These are phyloP conservation scores for Paramecium primaurelia DNA, from an alignment of 73 alveolate species.

Conservation along the genomic window DNA sequence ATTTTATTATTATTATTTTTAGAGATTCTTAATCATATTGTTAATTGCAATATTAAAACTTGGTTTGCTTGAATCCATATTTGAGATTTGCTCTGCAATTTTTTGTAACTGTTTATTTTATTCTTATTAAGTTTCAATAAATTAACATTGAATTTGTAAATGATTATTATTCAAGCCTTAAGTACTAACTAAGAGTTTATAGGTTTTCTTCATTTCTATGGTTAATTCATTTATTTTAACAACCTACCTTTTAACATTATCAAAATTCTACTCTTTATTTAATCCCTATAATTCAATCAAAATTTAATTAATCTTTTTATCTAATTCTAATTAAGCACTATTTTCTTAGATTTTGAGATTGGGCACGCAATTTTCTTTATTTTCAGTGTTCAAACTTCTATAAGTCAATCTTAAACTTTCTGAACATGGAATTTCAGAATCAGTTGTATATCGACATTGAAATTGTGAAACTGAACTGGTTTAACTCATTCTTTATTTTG, in stretches of 20 bases:
- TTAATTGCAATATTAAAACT: background rate
- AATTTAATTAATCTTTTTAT: background rate
- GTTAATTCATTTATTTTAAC: background rate
- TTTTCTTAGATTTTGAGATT: background rate
- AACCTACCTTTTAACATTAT: background rate
- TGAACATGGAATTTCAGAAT: conserved; percentile 5
- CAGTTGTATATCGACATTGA: background rate
- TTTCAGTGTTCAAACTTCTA: background rate
- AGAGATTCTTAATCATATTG: background rate
- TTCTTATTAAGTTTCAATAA: background rate
- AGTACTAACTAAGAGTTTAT: background rate
- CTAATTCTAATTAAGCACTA: background rate
- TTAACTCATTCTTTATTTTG: background rate
- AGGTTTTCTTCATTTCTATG: background rate
- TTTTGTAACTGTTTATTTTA: background rate
- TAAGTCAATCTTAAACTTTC: conserved; percentile 13
- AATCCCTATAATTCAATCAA: background rate
- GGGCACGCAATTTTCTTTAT: background rate
- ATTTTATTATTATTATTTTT: background rate
- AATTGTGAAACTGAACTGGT: conserved; percentile 23
- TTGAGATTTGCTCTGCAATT: background rate
- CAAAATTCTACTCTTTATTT: background rate
- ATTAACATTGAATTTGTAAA: background rate
- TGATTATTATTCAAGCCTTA: background rate
- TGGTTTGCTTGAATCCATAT: background rate